A percentile compares a stretch with the other conserved stretches of the same genome.
These are phyloP conservation scores for Penicillium sp. DNA, from an alignment of 2,329 filamentous ascomycete genomes.

Conservation along the genomic window DNA sequence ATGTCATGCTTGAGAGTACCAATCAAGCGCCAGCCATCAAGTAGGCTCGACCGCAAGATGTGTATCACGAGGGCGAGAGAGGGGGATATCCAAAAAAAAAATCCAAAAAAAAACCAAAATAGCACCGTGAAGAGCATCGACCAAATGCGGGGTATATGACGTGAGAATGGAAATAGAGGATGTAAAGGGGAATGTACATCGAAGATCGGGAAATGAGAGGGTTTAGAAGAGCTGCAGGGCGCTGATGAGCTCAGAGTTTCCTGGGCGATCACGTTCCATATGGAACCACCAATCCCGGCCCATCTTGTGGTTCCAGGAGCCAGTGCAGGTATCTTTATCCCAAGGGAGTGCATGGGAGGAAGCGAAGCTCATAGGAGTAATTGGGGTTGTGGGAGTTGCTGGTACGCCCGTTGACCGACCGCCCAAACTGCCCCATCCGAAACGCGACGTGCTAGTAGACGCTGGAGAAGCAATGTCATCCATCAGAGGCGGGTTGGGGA, in stretches of 20 bases:
- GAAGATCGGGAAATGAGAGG: neutral
- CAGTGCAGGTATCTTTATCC: slow-evolving; percentile 47
- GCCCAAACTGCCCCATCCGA: slow-evolving; percentile 40
- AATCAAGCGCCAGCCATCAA: slow-evolving; percentile 10
- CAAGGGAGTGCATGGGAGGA: slow-evolving; percentile 36
- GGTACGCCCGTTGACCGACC: slow-evolving; percentile 36
- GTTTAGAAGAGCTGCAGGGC: slow-evolving; percentile 39
- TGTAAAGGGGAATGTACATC: slow-evolving; percentile 1
- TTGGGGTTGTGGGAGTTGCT: slow-evolving; percentile 34
- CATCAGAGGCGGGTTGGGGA: slow-evolving; percentile 20
- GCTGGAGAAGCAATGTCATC: slow-evolving; percentile 37
- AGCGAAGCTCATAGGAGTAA: slow-evolving; percentile 34
- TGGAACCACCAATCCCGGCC: slow-evolving; percentile 51
- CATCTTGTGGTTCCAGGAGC: slow-evolving; percentile 46
- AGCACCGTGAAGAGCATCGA: slow-evolving; percentile 17
- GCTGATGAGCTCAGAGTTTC: slow-evolving; percentile 35
- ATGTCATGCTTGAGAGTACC: slow-evolving; percentile 13
- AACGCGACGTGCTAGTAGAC: slow-evolving; percentile 38
- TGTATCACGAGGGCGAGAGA: slow-evolving; percentile 8
- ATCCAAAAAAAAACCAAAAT: slow-evolving; percentile 3
- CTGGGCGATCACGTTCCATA: slow-evolving; percentile 45
- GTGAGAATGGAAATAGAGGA: slow-evolving; percentile 16
- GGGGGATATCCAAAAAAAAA: slow-evolving; percentile 10
- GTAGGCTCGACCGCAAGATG: slow-evolving; percentile 3
- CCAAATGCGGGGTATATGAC: slow-evolving; percentile 30